phyloP scores from a whole-genome alignment of 163 green algal genomes.

The Picocystis sp. region DNA sequence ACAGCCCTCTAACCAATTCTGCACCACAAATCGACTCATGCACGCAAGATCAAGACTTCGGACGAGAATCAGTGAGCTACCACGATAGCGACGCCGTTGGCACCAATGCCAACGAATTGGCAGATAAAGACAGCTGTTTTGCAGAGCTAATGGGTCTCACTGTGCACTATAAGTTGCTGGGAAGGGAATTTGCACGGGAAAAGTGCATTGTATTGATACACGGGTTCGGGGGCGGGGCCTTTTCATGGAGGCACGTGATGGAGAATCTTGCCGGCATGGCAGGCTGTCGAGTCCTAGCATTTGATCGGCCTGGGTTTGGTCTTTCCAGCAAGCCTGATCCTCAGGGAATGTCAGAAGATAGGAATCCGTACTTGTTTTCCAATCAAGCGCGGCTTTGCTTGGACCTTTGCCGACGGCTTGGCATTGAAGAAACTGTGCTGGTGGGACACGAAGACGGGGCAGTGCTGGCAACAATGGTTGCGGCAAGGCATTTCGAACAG shows the following conservation, averaged over 20 bases:
- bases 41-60: no score
- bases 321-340: constrained; percentile 25
- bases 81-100: no score
- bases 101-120: constrained; percentile 20
- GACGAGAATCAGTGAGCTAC: no score
- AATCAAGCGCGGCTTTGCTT: constrained; percentile 39
- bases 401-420: constrained; percentile 24
- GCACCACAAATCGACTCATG: no score
- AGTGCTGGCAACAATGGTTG: constrained; percentile 37
- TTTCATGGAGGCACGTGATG: constrained; percentile 60
- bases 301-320: constrained; percentile 54
- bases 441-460: constrained; percentile 50
- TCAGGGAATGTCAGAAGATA: not conserved
- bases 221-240: constrained; percentile 47
- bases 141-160: constrained; percentile 20
- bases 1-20: no score
- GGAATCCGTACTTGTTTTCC: constrained; percentile 36
- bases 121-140: constrained; percentile 38
- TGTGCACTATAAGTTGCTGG: constrained; percentile 37
- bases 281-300: constrained; percentile 34
- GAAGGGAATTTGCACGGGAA: not conserved
- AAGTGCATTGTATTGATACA: constrained; percentile 42
- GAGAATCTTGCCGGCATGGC: constrained; percentile 34
- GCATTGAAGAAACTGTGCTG: constrained; percentile 35
- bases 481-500: not conserved